Evolutionary conservation across 1,284 basidiomycete species (phyloP).

Genomic region (Apiotrichum akiyoshidainum): DNA sequence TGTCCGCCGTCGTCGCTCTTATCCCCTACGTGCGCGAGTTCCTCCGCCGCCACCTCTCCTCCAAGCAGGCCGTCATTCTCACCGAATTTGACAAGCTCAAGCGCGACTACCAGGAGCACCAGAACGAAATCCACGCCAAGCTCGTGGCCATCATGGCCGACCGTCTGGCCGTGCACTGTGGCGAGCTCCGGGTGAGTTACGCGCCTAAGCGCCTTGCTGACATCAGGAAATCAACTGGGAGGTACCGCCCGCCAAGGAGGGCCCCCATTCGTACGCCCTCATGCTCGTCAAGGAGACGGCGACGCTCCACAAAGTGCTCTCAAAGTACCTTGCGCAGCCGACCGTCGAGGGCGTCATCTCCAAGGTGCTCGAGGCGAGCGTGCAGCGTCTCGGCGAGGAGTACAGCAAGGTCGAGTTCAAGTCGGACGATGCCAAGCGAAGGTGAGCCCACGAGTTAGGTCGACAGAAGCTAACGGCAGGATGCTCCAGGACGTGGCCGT

Average conservation of each 20-base stretch:
- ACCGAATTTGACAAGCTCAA: slow-evolving; percentile 98
- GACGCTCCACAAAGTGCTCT: slow-evolving; percentile 92
- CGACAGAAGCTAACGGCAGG: slow-evolving; percentile 52
- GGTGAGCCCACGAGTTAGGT: slow-evolving; percentile 54
- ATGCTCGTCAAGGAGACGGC: slow-evolving; percentile 91
- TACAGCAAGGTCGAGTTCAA: slow-evolving; percentile 75
- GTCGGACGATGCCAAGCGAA: slow-evolving; percentile 72
- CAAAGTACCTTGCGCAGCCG: slow-evolving; percentile 73
- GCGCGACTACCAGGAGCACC: slow-evolving; percentile 97
- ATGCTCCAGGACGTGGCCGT: slow-evolving; percentile 73
- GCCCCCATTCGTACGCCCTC: slow-evolving; percentile 70
- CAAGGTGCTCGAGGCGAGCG: slow-evolving; percentile 87
- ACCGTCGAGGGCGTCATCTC: slow-evolving; percentile 88
- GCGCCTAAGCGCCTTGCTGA: neutral
- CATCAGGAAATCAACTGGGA: slow-evolving; percentile 67
- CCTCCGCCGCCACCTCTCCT: slow-evolving; percentile 83
- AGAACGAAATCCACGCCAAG: slow-evolving; percentile 97
- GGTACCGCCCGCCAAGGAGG: slow-evolving; percentile 56
- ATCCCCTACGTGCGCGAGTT: slow-evolving; percentile 94
- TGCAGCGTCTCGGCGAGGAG: slow-evolving; percentile 79
- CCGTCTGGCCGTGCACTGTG: slow-evolving; percentile 75
- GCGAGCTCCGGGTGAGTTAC: slow-evolving; percentile 50
- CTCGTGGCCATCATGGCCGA: slow-evolving; percentile 98
- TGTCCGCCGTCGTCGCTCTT: slow-evolving; percentile 91
- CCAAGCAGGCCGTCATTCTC: slow-evolving; percentile 92